A percentile compares a stretch with the other conserved stretches of the same genome.
Conservation (phyloP, 257 asterid species). For the Handroanthus guayacan region DNA sequence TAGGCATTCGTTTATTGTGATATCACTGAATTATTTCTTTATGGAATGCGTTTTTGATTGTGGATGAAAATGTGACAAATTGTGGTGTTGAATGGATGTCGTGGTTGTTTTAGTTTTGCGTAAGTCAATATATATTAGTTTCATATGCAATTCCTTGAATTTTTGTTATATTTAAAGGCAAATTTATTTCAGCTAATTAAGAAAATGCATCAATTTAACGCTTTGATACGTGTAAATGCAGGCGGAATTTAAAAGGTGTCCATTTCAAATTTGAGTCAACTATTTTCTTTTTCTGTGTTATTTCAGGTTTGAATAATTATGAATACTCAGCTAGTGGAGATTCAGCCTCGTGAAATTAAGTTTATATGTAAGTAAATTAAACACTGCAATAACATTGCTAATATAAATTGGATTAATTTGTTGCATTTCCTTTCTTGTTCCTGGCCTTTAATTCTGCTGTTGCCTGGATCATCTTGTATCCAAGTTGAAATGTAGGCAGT, state of each 20-base stretch:
- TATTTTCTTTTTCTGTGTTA: conserved; percentile 7
- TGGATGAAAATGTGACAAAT: conserved; percentile 15
- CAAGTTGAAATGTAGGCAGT: neutral
- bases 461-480: conserved; percentile 19
- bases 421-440: conserved; percentile 12
- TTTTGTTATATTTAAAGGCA: neutral
- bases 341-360: conserved; percentile 82
- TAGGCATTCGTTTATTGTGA: neutral
- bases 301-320: conserved; percentile 56
- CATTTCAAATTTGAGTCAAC: conserved; percentile 10
- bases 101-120: neutral
- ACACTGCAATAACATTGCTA: neutral
- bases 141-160: neutral
- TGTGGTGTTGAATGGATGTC: neutral
- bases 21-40: neutral
- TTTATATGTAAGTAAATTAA: conserved; percentile 61
- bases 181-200: neutral
- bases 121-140: neutral
- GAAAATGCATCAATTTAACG: neutral
- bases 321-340: conserved; percentile 64
- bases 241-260: neutral
- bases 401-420: neutral
- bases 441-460: conserved; percentile 6
- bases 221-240: neutral
- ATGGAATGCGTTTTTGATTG: conserved; percentile 6